A percentile compares a stretch with the other conserved stretches of the same genome.
These are phyloP conservation scores for Didymella pomorum DNA, from an alignment of 2,329 filamentous ascomycete species.

Conservation along the genomic window DNA sequence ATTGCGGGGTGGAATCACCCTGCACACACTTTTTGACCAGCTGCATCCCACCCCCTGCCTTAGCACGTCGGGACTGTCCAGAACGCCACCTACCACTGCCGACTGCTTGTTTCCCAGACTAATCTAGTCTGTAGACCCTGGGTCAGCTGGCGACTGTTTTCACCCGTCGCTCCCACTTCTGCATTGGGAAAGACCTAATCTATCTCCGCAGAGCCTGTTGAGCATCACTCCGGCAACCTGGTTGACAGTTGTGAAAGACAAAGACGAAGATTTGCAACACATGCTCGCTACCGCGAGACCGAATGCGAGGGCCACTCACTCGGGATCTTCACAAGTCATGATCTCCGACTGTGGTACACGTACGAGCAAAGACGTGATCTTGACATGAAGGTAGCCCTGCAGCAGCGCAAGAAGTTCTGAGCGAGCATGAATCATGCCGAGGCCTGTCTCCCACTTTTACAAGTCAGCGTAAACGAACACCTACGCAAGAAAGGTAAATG, in stretches of 20 bases:
- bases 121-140: slow-evolving; percentile 1
- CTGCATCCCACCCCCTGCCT: background rate
- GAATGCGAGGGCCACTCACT: background rate
- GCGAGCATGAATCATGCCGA: slow-evolving; percentile 4
- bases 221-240: slow-evolving; percentile 1
- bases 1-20: background rate
- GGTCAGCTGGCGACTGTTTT: slow-evolving; percentile 1
- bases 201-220: slow-evolving; percentile 2
- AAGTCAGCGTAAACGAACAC: slow-evolving; percentile 2
- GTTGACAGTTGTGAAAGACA: background rate
- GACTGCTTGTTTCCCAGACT: background rate
- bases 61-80: background rate
- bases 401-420: background rate
- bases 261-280: background rate
- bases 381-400: background rate
- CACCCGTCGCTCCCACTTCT: slow-evolving; percentile 13
- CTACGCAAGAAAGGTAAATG: background rate
- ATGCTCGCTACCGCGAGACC: background rate
- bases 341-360: background rate
- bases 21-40: background rate
- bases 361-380: background rate
- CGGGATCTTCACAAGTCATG: background rate
- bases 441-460: background rate
- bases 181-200: slow-evolving; percentile 6
- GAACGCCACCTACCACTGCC: slow-evolving; percentile 3